Evolutionary conservation across 2,329 filamentous ascomycete genomes (phyloP), one percentile per base, ranked within the genome.

Genomic region (Hypomyces perniciosus): DNA sequence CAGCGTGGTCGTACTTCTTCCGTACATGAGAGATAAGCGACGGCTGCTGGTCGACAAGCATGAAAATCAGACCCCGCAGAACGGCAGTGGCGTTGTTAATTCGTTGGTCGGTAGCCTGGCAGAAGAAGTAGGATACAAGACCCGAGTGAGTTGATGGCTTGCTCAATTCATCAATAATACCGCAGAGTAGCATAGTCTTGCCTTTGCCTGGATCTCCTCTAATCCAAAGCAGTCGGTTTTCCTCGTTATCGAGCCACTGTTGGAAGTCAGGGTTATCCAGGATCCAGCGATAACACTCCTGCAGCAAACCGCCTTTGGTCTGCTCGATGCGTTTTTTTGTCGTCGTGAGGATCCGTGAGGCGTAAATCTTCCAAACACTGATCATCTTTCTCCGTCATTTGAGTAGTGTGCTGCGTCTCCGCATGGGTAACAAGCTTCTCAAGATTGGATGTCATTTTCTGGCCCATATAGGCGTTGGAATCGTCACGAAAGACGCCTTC

Each of bases 51-150:
- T 51, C 41, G 4, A 70, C 48, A 1, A 79, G 61, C 9, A 69
- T 29, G 37, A 65, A 73, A 1, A 77, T 62, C 0, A 79, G 61
- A 0, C 75, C 72, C 1, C 70, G 65, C 2, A 78, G 56, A 0
- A 75, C 68, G 1, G 71, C 62, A 0, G 58, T 64, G 0, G 68
- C 68, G 44, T 57, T 71, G 51, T 72, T 74, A 26, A 74, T 43
- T 1, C 59, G 50, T 2, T 53, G 28, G 42, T 74, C 59, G 5
- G 66, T 68, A 8, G 62, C 61, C 55, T 78, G 66, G 56, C 70
- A 78, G 59, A 77, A 72, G 59, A 74, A 74, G 52, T 45, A 58
- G 8, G 54, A 46, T 27, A 68, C 4, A 3, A 38, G 2, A 28
- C 6, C 28, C 27, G n/a, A 27, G 26, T n/a, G 26, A 12, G 35